Evolutionary conservation across 2,329 filamentous ascomycete genomes (phyloP), one percentile per base, ranked within the genome.

Genomic region (Apiospora aurea): DNA sequence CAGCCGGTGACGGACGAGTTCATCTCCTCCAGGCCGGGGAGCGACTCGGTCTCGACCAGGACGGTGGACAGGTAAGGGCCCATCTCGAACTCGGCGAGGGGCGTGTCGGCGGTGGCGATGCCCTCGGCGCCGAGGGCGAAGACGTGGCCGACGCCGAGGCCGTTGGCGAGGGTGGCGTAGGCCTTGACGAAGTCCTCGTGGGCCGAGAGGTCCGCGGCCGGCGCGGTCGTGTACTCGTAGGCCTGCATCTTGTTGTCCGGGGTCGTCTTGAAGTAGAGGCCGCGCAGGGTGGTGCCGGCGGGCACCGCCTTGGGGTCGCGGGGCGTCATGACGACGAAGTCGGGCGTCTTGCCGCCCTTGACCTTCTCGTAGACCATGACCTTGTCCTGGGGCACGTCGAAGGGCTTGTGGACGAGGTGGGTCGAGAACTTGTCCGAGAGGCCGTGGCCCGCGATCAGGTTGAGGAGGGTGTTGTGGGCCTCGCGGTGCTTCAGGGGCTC

Each of bases 351-450:
- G n/a, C 64, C 64, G 43, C 41, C 64, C 64, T 67, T 26, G 64
- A 67, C 41, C 64, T 67, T 67, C 64, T 67, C 64, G 64, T 67
- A 67, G 11, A 67, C 64, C 64, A 67, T 67, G 64, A 67, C 64
- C n/a, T 29, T 4, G 64, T 67, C 41, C n/a, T 67, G n/a, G n/a
- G 64, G 64, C 5, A 26, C 41, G 64, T 43, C 64, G 43, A 46
- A 67, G 41, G 46, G 64, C 64, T 67, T 67, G 64, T 67, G 64
- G 13, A 46, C n/a, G 6, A 67, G 64, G 43, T 67, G 64, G 41
- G 46, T 29, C 13, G 64, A 67, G 64, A 67, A 67, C 64, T 46
- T 46, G 38, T 67, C 26, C 38, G 64, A 67, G n/a, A 67, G 38
- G 41, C 64, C 41, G 24, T 67, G 38, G 64, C n/a, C 64, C 1